Percentiles rank a stretch among this genome's conserved stretches.
Evolutionary conservation across 2,329 filamentous ascomycete species (phyloP).

Genomic region (Atkinsonella texensis): DNA sequence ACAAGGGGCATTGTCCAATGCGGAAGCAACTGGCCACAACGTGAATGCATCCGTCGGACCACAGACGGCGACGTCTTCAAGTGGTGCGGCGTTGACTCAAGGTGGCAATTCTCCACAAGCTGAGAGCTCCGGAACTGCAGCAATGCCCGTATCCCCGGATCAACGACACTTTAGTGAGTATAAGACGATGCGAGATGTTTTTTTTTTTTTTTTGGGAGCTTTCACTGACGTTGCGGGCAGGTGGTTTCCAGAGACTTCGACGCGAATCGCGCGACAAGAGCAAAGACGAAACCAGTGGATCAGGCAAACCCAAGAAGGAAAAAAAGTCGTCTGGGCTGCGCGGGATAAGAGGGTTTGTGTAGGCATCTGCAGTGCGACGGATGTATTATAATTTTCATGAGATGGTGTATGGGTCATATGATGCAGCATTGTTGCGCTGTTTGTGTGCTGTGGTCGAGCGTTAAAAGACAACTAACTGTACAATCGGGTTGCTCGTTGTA

Average conservation of each 20-base stretch:
- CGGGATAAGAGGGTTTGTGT: constrained; percentile 29
- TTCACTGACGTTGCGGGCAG: constrained; percentile 13
- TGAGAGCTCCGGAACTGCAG: constrained; percentile 10
- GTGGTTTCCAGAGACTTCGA: constrained; percentile 34
- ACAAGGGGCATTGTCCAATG: constrained; percentile 32
- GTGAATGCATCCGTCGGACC: constrained; percentile 29
- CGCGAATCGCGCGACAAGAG: constrained; percentile 38
- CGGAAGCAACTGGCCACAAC: constrained; percentile 31
- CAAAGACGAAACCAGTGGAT: constrained; percentile 26
- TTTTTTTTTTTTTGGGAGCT: too few species aligned
- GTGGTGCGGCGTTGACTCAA: not conserved
- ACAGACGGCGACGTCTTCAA: constrained; percentile 10
- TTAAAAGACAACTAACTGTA: too few species aligned
- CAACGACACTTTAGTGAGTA: constrained; percentile 31
- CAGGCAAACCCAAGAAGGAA: constrained; percentile 21
- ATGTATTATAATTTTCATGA: not conserved
- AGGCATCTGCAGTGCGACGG: not conserved
- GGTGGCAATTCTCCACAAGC: not conserved
- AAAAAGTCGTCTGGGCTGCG: constrained; percentile 26
- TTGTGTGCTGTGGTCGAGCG: too few species aligned
- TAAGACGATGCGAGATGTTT: too few species aligned
- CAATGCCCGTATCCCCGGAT: constrained; percentile 23
- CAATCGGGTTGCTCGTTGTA: too few species aligned
- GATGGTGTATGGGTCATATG: too few species aligned
- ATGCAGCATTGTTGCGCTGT: too few species aligned